Percentiles rank a stretch among this genome's conserved stretches.
These are phyloP conservation scores for Claviceps purpurea DNA, from an alignment of 2,329 filamentous ascomycete species.

Conservation along the genomic window DNA sequence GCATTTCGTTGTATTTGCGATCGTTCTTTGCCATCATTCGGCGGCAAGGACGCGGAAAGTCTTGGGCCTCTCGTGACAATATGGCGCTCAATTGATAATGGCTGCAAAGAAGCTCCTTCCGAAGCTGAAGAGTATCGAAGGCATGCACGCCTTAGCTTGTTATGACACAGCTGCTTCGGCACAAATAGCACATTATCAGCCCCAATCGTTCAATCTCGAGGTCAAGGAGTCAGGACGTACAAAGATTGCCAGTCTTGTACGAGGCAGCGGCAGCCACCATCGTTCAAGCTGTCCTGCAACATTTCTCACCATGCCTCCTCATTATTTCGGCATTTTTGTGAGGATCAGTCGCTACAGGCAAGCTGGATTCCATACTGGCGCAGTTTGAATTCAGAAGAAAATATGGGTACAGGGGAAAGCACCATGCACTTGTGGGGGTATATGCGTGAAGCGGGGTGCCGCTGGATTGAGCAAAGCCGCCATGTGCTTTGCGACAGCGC, in stretches of 20 bases:
- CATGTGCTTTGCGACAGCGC: neutral
- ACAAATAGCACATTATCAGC: neutral
- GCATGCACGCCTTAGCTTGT: neutral
- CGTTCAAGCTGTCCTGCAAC: constrained; percentile 18
- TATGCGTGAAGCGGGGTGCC: constrained; percentile 5
- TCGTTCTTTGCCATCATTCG: neutral
- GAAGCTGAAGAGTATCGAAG: neutral
- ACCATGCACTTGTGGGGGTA: constrained; percentile 1
- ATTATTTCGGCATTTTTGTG: constrained; percentile 13
- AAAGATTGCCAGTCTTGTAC: constrained; percentile 6
- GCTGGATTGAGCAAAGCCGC: neutral
- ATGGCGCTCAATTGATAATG: neutral
- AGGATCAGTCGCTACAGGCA: neutral
- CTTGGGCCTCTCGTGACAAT: neutral
- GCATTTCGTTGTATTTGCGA: neutral
- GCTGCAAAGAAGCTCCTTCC: neutral
- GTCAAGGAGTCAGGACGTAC: neutral
- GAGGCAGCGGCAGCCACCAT: constrained; percentile 14
- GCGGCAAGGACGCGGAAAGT: neutral
- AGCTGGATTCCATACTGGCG: neutral
- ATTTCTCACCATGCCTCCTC: constrained; percentile 24
- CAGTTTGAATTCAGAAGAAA: neutral
- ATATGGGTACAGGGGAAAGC: neutral
- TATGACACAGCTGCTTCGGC: neutral
- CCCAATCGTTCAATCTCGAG: neutral